These are phyloP conservation scores for Alternaria sp. DNA, from an alignment of 2,329 filamentous ascomycete genomes.

Conservation along the genomic window DNA sequence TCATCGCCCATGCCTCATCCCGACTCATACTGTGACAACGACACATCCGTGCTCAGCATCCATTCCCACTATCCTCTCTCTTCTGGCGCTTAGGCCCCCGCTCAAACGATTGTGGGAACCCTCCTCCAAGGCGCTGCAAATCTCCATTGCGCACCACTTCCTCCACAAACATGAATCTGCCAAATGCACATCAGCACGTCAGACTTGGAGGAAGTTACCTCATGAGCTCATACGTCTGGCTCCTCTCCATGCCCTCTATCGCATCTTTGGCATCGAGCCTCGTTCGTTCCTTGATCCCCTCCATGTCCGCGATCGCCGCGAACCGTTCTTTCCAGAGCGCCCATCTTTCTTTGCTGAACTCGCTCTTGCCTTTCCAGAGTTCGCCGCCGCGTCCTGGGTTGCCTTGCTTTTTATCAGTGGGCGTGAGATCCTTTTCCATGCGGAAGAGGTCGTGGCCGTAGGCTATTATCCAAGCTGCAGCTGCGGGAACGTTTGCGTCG, in stretches of 20 bases:
- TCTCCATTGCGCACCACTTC: not conserved
- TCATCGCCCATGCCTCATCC: not conserved
- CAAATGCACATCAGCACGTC: not conserved
- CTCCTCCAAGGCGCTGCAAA: not conserved
- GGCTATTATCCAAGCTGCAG: constrained; percentile 37
- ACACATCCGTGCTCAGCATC: not conserved
- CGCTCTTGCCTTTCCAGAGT: constrained; percentile 37
- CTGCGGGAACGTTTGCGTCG: constrained; percentile 37
- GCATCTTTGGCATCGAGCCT: constrained; percentile 31
- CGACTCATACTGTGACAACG: not conserved
- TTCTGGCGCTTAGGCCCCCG: not conserved
- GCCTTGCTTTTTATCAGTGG: constrained; percentile 29
- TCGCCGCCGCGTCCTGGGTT: constrained; percentile 38
- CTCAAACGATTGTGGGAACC: not conserved
- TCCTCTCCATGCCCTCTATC: constrained; percentile 37
- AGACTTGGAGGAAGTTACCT: not conserved
- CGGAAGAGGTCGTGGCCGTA: constrained; percentile 28
- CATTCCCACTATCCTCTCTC: not conserved
- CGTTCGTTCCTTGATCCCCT: constrained; percentile 30
- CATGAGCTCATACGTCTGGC: constrained; percentile 24
- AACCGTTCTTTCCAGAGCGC: constrained; percentile 42
- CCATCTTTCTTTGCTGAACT: constrained; percentile 43
- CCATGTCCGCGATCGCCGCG: constrained; percentile 25
- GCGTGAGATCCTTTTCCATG: constrained; percentile 37
- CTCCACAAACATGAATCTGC: not conserved